These are phyloP conservation scores for Boletus semigastroideus DNA, from an alignment of 1,284 basidiomycete genomes.

Conservation along the genomic window DNA sequence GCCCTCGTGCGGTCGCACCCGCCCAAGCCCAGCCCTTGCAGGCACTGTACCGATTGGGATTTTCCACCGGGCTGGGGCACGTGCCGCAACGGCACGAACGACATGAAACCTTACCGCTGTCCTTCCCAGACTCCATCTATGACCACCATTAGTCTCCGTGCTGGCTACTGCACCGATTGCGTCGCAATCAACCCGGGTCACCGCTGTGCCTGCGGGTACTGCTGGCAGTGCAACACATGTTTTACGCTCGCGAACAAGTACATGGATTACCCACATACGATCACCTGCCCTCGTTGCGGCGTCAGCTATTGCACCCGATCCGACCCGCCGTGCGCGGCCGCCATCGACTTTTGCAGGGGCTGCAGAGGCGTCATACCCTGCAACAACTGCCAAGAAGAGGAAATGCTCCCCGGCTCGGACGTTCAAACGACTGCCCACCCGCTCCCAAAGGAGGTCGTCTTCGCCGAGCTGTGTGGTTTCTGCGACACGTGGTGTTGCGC, in stretches of 20 bases:
- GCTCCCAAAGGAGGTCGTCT: neutral
- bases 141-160: neutral
- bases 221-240: conserved; percentile 18
- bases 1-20: conserved; percentile 16
- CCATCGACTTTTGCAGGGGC: conserved; percentile 3
- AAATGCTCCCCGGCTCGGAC: conserved; percentile 5
- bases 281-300: conserved; percentile 18
- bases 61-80: neutral
- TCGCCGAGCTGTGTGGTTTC: neutral
- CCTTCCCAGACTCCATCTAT: conserved; percentile 12
- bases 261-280: neutral
- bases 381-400: conserved; percentile 15
- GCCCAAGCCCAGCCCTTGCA: conserved; percentile 14
- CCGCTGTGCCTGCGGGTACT: neutral
- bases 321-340: neutral
- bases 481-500: conserved; percentile 9
- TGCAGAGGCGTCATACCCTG: conserved; percentile 13
- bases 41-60: neutral
- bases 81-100: neutral
- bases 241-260: neutral
- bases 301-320: conserved; percentile 5
- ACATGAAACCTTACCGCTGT: neutral
- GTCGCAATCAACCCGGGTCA: neutral
- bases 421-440: neutral
- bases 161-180: conserved; percentile 13